Conservation (phyloP, 73 alveolate genomes). For the Uronychia setigera region DNA sequence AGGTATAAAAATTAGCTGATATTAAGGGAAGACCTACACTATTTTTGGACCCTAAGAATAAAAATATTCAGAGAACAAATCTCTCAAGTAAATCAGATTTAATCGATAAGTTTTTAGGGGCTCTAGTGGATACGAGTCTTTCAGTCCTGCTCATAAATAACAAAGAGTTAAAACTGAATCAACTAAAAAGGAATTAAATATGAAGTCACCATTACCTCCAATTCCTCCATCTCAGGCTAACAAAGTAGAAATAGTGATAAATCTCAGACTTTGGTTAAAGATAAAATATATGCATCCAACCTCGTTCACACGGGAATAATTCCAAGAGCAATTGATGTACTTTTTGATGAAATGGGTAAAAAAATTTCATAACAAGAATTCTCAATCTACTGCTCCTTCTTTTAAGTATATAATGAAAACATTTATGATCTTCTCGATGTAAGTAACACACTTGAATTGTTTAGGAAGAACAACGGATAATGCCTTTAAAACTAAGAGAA, state of each 20-base stretch:
- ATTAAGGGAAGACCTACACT: conserved; percentile 54
- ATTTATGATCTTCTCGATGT: conserved; percentile 27
- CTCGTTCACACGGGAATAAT: background rate
- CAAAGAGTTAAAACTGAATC: no score
- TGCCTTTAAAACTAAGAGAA: conserved; percentile 13
- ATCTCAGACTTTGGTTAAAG: background rate
- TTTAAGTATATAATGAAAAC: conserved; percentile 39
- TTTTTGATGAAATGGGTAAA: background rate
- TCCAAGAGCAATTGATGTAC: background rate
- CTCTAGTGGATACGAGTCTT: no score
- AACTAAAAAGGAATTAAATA: no score
- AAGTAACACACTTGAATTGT: conserved; percentile 10
- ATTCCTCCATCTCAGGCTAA: no score
- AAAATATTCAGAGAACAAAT: conserved; percentile 58
- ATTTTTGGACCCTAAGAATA: conserved; percentile 55
- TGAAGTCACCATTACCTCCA: no score
- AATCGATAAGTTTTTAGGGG: no score
- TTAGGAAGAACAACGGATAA: conserved; percentile 18
- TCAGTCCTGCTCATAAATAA: no score
- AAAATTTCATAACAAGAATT: background rate
- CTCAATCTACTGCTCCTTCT: conserved; percentile 22
- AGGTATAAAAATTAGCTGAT: no score
- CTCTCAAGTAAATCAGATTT: conserved; percentile 59
- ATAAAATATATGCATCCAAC: background rate
- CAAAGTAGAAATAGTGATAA: background rate